Evolutionary conservation across 257 asterid species (phyloP), one percentile per base, ranked within the genome.

Genomic region (Thymus mandschuricus): DNA sequence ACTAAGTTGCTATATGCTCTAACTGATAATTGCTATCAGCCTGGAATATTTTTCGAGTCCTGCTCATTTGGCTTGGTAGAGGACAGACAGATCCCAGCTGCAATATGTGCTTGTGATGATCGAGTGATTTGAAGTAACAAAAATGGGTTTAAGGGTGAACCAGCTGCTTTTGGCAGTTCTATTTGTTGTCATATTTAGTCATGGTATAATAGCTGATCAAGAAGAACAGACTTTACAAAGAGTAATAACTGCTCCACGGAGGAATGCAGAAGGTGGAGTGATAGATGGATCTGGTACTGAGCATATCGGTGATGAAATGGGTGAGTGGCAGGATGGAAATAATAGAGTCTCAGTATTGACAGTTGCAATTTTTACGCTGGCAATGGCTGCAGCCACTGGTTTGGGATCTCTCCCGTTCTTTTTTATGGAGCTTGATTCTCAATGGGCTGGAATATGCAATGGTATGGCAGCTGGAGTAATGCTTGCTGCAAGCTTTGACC

Each of bases 401-500:
- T 88, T 95, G 80, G 99, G 99, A 71, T 95, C 99, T 38, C 57
- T 92, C 55, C 99, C 99, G 27, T 95, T 95, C 84, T 95, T 95
- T 80, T 95, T 95, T 75, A 88, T 95, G 75, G 98, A 92, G 86
- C 96, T 95, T 54, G 98, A 95, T 83, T 85, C 99, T 58, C 95
- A 95, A 45, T 92, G 96, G 98, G 90, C 97, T 41, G 99, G 99
- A 60, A 79, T 95, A 72, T 95, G 99, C 87, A 95, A 95, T 12
- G 99, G 99, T 61, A 92, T 92, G 91, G 99, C 99, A 63, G 96
- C 95, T 41, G 99, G 99, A 64, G 99, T 95, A 58, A 95, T 95
- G 99, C 75, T 95, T 69, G 99, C 99, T 49, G 99, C 99, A 30
- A 95, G 98, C 83, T 95, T 95, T 83, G 99, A 95, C 80, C 99